Evolutionary conservation across 2,329 filamentous ascomycete genomes (phyloP).

Genomic region (Drechmeria coniospora): DNA sequence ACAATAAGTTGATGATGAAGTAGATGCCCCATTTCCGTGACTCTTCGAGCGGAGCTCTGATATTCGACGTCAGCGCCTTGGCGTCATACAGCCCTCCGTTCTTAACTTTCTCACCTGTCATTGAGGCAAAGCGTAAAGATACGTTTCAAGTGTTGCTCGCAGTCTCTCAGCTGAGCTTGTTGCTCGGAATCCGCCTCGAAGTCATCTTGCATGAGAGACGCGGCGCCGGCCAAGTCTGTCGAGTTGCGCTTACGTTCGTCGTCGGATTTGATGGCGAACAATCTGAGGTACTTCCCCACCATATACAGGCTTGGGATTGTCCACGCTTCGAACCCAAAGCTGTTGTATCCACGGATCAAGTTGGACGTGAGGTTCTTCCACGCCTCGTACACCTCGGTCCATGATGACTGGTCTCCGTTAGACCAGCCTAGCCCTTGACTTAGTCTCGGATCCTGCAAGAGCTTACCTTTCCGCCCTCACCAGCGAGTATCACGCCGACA

Average conservation of each 20-base stretch:
- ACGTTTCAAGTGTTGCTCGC: slow-evolving; percentile 75
- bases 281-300: slow-evolving; percentile 69
- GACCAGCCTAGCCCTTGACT: not conserved
- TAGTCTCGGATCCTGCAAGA: not conserved
- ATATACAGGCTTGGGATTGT: slow-evolving; percentile 83
- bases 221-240: slow-evolving; percentile 19
- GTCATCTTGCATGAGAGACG: slow-evolving; percentile 56
- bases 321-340: slow-evolving; percentile 68
- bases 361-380: slow-evolving; percentile 76
- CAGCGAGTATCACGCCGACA: slow-evolving; percentile 53
- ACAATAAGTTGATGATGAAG: slow-evolving; percentile 82
- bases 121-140: slow-evolving; percentile 84
- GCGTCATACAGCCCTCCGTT: no score
- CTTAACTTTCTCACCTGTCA: slow-evolving; percentile 64
- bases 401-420: slow-evolving; percentile 36
- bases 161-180: slow-evolving; percentile 78
- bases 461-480: slow-evolving; percentile 21
- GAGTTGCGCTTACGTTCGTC: slow-evolving; percentile 37
- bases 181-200: slow-evolving; percentile 61
- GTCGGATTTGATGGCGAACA: slow-evolving; percentile 86
- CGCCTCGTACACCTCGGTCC: slow-evolving; percentile 68
- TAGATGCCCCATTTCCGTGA: slow-evolving; percentile 98
- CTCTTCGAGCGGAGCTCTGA: slow-evolving; percentile 64
- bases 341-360: slow-evolving; percentile 69
- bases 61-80: slow-evolving; percentile 1